Evolutionary conservation across 1,284 basidiomycete species (phyloP), one percentile per base, ranked within the genome.

Genomic region (Cronartium quercuum): DNA sequence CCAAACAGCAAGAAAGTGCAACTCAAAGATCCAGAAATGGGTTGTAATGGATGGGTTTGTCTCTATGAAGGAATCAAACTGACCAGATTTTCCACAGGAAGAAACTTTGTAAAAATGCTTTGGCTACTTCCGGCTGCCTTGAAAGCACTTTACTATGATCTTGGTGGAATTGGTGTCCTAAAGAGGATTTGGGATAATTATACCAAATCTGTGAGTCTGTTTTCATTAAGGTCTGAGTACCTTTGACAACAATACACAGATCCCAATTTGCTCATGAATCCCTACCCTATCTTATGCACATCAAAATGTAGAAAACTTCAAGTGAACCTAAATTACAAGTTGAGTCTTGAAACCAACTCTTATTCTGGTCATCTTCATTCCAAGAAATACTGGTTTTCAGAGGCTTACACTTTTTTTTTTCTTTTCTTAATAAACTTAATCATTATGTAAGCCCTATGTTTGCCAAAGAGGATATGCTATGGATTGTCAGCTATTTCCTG

Each of bases 261-360:
- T 51, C 44, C 21, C 15, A 21, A 29, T 29, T 51, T 1, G 2
- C 15, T 21, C 2, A 51, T 51, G 44, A 51, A 21, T 15, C 13
- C 21, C 21, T 21, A 51, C 21, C 44, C 13, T 51, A 51, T 62
- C 35, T 60, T 60, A 18, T 60, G 2, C 4, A 24, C 7, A 18
- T 62, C n/a, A 9, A 35, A 40, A 12, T 37, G 9, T 18, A 62
- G 61, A 40, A n/a, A 35, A n/a, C 38, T 21, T 12, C 61, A 9
- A n/a, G 38, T 29, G 61, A 62, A 40, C 61, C 61, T 5, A 35
- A 35, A 62, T 40, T 62, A 21, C 61, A 62, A 62, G 61, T 62
- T 62, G 7, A 62, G 61, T 62, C 12, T 29, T 29, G 29, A 29
- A 38, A 35, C 29, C 21, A 9, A 24, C 21, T 21, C 7, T 57